These are phyloP conservation scores for Stagonosporopsis tanaceti DNA, from an alignment of 2,329 filamentous ascomycete species.

Conservation along the genomic window DNA sequence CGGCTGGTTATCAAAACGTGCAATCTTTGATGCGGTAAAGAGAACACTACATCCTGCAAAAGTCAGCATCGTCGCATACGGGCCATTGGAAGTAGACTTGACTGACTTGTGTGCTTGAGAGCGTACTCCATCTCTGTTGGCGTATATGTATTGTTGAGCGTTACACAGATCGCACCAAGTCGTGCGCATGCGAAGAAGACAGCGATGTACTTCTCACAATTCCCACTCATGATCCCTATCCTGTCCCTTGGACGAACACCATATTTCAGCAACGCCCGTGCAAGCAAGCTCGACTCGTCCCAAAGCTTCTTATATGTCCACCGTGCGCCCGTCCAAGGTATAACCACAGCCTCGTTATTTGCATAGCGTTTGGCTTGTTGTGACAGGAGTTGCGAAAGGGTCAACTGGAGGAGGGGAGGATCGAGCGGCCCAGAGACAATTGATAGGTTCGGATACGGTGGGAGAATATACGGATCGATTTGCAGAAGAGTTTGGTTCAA, in stretches of 20 bases:
- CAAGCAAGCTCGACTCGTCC: conserved; percentile 51
- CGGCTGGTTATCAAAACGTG: conserved; percentile 68
- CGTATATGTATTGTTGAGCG: conserved; percentile 85
- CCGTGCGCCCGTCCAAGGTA: conserved; percentile 77
- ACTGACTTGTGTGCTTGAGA: conserved; percentile 71
- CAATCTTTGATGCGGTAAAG: conserved; percentile 75
- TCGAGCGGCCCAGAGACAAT: conserved; percentile 73
- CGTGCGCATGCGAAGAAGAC: conserved; percentile 75
- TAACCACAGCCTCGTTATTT: conserved; percentile 72
- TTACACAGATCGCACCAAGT: conserved; percentile 65
- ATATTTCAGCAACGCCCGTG: conserved; percentile 64
- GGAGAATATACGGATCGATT: conserved; percentile 49
- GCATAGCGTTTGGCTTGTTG: conserved; percentile 73
- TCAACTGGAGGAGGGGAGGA: conserved; percentile 74
- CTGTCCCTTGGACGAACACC: conserved; percentile 74
- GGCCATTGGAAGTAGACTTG: neutral
- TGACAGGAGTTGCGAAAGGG: conserved; percentile 75
- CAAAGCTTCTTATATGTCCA: conserved; percentile 67
- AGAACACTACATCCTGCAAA: conserved; percentile 71
- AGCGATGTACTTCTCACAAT: conserved; percentile 66
- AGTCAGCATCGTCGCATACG: conserved; percentile 1
- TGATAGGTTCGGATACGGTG: conserved; percentile 56
- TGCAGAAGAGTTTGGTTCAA: conserved; percentile 50
- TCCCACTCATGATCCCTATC: conserved; percentile 76
- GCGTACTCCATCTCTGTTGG: conserved; percentile 75